phyloP scores from a whole-genome alignment of 441 rosid species.

The Arabidopsis hybrid region DNA sequence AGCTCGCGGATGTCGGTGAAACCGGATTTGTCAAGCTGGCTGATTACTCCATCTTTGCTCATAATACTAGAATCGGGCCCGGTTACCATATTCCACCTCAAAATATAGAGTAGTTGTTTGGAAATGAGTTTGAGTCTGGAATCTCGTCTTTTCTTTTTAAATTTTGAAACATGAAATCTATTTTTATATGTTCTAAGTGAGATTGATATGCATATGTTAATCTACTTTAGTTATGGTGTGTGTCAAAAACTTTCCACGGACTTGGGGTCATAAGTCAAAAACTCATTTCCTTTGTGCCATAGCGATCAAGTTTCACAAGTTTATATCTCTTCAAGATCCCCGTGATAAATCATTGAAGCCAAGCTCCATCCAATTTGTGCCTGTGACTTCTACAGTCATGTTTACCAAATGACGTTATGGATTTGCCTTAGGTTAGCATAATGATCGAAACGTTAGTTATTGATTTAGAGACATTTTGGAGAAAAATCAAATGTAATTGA shows the following conservation, averaged over 20 bases:
- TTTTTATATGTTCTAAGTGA: too few species aligned
- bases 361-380: background rate
- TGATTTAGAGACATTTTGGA: slow-evolving; percentile 6
- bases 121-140: background rate
- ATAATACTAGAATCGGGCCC: background rate
- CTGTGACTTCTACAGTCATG: background rate
- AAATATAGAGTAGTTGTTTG: background rate
- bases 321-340: background rate
- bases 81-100: background rate
- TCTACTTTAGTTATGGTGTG: too few species aligned
- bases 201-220: too few species aligned
- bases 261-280: too few species aligned
- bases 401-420: background rate
- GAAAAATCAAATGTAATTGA: slow-evolving; percentile 36
- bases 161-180: too few species aligned
- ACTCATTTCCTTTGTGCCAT: background rate
- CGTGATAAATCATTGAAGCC: background rate
- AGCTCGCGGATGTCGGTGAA: background rate
- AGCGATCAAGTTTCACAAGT: background rate
- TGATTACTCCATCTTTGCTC: background rate
- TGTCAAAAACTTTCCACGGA: too few species aligned
- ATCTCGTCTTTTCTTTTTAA: too few species aligned
- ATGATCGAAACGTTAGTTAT: background rate
- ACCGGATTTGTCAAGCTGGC: background rate
- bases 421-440: background rate